phyloP scores from a whole-genome alignment of 2,329 filamentous ascomycete genomes.

The Alternaria atra region DNA sequence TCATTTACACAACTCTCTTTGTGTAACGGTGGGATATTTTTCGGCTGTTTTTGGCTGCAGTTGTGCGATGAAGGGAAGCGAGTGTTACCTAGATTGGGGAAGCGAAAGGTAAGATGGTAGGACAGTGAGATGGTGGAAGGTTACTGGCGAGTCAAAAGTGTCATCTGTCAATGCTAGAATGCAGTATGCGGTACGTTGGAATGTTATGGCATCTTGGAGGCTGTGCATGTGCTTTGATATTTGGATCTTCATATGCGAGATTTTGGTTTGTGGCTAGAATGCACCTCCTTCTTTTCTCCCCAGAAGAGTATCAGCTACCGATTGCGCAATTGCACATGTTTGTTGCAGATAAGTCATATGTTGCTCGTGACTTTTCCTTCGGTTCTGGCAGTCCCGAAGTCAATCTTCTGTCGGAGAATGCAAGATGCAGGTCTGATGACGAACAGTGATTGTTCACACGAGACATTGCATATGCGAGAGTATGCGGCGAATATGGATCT shows the following conservation, averaged over 20 bases:
- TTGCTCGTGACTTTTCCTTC: background rate
- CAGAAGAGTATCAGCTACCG: background rate
- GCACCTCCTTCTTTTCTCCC: background rate
- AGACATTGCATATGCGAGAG: slow-evolving; percentile 9
- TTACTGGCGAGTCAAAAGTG: slow-evolving; percentile 5
- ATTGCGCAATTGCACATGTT: background rate
- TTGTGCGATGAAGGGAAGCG: background rate
- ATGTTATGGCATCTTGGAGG: background rate
- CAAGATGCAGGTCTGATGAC: slow-evolving; percentile 8
- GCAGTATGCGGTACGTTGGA: background rate
- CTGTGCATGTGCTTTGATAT: background rate
- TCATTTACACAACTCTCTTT: background rate
- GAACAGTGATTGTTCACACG: slow-evolving; percentile 2
- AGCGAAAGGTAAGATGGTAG: background rate
- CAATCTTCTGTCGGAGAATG: background rate
- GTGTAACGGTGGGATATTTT: background rate
- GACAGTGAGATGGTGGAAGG: background rate
- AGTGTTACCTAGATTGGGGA: background rate
- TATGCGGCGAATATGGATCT: slow-evolving; percentile 10
- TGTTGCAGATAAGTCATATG: background rate
- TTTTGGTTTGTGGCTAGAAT: background rate
- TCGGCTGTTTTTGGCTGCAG: background rate
- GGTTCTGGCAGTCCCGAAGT: background rate
- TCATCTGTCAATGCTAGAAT: slow-evolving; percentile 4
- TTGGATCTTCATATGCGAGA: background rate